These are phyloP conservation scores for Globisporangium sylvaticum DNA, from an alignment of 352 stramenopile genomes.

Conservation along the genomic window DNA sequence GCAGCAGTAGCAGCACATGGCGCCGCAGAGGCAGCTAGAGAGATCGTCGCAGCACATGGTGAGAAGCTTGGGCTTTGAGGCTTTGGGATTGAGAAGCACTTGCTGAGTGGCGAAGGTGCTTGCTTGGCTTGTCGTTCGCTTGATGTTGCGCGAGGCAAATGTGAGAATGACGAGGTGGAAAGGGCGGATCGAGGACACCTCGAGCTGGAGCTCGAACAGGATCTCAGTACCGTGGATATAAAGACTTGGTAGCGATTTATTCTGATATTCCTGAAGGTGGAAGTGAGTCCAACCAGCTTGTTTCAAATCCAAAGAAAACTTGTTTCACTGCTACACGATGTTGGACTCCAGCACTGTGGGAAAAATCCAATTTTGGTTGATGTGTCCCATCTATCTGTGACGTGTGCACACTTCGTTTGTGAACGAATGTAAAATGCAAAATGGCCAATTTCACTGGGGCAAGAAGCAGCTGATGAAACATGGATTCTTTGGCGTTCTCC, in stretches of 20 bases:
- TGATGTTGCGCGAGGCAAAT: neutral
- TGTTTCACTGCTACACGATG: neutral
- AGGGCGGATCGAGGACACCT: neutral
- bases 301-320: neutral
- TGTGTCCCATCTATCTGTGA: conserved; percentile 18
- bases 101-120: neutral
- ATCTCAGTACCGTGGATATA: too few species aligned
- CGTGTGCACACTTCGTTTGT: too few species aligned
- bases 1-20: conserved; percentile 20
- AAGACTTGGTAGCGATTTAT: too few species aligned
- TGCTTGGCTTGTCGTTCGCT: neutral
- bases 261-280: too few species aligned
- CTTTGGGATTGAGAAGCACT: neutral
- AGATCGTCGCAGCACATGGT: conserved; percentile 29
- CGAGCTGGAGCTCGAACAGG: too few species aligned
- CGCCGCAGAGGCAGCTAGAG: conserved; percentile 28
- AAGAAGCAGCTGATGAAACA: neutral
- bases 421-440: too few species aligned
- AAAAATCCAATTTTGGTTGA: conserved; percentile 6
- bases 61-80: neutral
- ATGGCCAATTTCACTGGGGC: neutral
- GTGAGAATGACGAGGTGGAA: neutral
- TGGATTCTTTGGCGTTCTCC: neutral
- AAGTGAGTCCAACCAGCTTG: too few species aligned
- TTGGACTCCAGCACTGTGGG: conserved; percentile 4